These are phyloP conservation scores for Candida peoriensis DNA, from an alignment of 805 yeast genomes.

Conservation along the genomic window DNA sequence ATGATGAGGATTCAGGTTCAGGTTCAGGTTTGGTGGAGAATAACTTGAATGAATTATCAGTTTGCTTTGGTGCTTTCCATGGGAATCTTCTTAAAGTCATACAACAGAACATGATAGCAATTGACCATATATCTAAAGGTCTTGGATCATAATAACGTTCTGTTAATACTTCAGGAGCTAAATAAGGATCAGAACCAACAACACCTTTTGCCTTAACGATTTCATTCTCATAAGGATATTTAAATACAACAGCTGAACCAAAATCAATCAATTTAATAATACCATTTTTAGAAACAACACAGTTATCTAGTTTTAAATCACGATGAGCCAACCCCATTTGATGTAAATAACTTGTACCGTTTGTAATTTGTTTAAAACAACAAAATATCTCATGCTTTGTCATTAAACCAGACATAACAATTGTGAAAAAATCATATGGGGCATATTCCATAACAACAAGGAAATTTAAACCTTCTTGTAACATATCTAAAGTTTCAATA, in stretches of 20 bases:
- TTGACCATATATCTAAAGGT: slow-evolving; percentile 87
- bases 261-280: slow-evolving; percentile 85
- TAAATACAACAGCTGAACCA: slow-evolving; percentile 85
- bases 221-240: slow-evolving; percentile 53
- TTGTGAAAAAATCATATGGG: slow-evolving; percentile 84
- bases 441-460: slow-evolving; percentile 90
- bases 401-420: slow-evolving; percentile 88
- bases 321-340: slow-evolving; percentile 85
- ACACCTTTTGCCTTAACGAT: slow-evolving; percentile 73
- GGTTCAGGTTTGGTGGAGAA: slow-evolving; percentile 43
- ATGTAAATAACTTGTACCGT: slow-evolving; percentile 76
- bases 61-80: slow-evolving; percentile 85
- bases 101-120: slow-evolving; percentile 89
- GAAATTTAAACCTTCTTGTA: slow-evolving; percentile 59
- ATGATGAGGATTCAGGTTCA: slow-evolving; percentile 19
- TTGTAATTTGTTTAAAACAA: slow-evolving; percentile 74
- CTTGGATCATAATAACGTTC: slow-evolving; percentile 70
- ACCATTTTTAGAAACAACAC: slow-evolving; percentile 75
- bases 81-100: slow-evolving; percentile 86
- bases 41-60: slow-evolving; percentile 70
- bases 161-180: slow-evolving; percentile 85
- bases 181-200: slow-evolving; percentile 93
- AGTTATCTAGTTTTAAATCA: slow-evolving; percentile 88
- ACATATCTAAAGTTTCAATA: slow-evolving; percentile 73
- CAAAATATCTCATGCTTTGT: slow-evolving; percentile 64